Conservation (phyloP, 192 early-diverging fungal genomes). For the Coemansia sp. region DNA sequence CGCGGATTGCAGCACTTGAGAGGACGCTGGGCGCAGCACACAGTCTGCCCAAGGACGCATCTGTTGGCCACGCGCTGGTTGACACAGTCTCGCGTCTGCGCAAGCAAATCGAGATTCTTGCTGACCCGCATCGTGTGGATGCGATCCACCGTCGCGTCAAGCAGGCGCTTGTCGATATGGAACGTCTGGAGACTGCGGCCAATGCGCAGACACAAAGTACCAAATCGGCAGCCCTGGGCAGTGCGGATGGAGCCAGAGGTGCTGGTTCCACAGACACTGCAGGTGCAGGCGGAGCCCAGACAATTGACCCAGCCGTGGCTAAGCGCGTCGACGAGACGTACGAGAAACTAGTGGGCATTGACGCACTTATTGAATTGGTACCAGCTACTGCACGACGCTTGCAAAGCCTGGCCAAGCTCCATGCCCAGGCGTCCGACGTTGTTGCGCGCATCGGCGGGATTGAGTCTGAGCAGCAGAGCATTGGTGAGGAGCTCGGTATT, state of each 20-base stretch:
- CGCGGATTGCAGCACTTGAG: conserved; percentile 39
- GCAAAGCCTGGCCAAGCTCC: conserved; percentile 74
- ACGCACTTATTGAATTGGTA: conserved; percentile 75
- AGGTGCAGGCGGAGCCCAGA: background rate
- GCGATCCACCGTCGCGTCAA: conserved; percentile 51
- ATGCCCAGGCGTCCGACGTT: conserved; percentile 80
- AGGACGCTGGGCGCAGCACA: conserved; percentile 20
- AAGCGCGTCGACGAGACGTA: conserved; percentile 45
- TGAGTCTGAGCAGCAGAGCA: conserved; percentile 65
- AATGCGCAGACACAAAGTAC: conserved; percentile 12
- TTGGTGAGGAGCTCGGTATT: conserved; percentile 65
- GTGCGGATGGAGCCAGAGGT: background rate
- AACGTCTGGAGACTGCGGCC: conserved; percentile 28
- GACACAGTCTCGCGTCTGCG: conserved; percentile 56
- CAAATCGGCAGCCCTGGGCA: background rate
- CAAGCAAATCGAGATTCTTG: conserved; percentile 42
- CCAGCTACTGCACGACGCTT: conserved; percentile 79
- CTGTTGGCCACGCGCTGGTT: conserved; percentile 66
- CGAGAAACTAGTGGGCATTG: conserved; percentile 61
- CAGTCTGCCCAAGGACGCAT: background rate
- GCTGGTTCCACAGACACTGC: background rate
- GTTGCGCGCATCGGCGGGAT: conserved; percentile 73
- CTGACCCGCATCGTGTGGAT: conserved; percentile 46
- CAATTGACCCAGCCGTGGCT: conserved; percentile 25
- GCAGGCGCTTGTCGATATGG: conserved; percentile 49